Percentiles rank a stretch among this genome's conserved stretches.
phyloP scores from a whole-genome alignment of 306 rosid genomes.

The Prunus kanzakura region DNA sequence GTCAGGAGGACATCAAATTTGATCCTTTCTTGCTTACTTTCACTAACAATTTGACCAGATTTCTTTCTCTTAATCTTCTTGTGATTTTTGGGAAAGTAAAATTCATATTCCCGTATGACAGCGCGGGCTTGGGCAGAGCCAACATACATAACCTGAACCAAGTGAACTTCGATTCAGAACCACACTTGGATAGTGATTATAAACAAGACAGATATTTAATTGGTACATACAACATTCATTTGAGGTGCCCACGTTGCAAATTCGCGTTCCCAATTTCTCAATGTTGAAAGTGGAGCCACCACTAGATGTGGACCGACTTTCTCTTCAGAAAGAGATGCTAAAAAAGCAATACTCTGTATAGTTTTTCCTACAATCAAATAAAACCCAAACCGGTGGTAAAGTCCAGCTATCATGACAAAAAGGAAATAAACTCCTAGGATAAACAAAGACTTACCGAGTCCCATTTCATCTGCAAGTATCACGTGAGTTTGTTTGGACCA shows the following conservation, averaged over 20 bases:
- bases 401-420: conserved; percentile 22
- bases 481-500: conserved; percentile 99
- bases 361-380: conserved; percentile 73
- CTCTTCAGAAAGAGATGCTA: conserved; percentile 87
- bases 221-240: conserved; percentile 83
- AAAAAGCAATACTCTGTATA: conserved; percentile 95
- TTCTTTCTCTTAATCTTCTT: conserved; percentile 91
- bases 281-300: conserved; percentile 96
- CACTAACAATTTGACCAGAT: conserved; percentile 59
- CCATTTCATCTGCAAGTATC: conserved; percentile 99
- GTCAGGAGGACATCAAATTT: conserved; percentile 95
- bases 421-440: conserved; percentile 13
- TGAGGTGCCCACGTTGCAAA: conserved; percentile 99
- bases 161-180: conserved; percentile 34
- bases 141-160: conserved; percentile 86
- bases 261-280: conserved; percentile 99
- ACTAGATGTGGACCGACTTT: conserved; percentile 79
- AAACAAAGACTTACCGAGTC: conserved; percentile 69
- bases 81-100: conserved; percentile 79
- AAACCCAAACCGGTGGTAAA: conserved; percentile 14
- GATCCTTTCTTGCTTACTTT: conserved; percentile 95
- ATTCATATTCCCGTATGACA: conserved; percentile 84
- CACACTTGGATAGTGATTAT: conserved; percentile 22
- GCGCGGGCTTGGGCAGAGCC: conserved; percentile 90
- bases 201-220: conserved; percentile 9